These are phyloP conservation scores for Cryphonectria japonica DNA, from an alignment of 2,329 filamentous ascomycete species.

Conservation along the genomic window DNA sequence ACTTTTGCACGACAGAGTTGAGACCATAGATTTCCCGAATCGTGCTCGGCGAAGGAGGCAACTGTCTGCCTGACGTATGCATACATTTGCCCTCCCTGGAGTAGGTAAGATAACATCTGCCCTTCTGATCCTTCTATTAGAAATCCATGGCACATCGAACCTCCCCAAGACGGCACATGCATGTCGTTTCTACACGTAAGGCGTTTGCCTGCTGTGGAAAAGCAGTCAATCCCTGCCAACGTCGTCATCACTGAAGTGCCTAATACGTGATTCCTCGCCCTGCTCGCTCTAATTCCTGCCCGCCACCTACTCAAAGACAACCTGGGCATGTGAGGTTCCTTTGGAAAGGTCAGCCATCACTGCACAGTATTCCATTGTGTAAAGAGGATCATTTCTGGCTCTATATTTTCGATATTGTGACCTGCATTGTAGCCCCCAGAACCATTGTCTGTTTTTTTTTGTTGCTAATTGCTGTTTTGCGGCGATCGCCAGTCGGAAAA, in stretches of 20 bases:
- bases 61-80: conserved; percentile 25
- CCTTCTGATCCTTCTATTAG: background rate
- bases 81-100: background rate
- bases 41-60: conserved; percentile 28
- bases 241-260: background rate
- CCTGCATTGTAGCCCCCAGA: too few relatives aligned
- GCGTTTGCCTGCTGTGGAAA: background rate
- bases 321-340: too few relatives aligned
- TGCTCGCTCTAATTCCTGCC: background rate
- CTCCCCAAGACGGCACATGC: background rate
- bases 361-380: background rate
- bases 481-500: too few relatives aligned
- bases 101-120: background rate
- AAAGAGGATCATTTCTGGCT: too few relatives aligned
- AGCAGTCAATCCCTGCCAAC: background rate
- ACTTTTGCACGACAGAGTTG: background rate
- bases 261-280: background rate
- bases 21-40: conserved; percentile 14
- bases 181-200: background rate
- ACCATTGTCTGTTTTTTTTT: too few relatives aligned
- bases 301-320: background rate
- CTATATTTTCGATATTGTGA: too few relatives aligned
- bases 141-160: background rate
- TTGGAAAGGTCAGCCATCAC: background rate
- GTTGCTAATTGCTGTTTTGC: too few relatives aligned